Evolutionary conservation across 2,329 filamentous ascomycete species (phyloP), one percentile per base, ranked within the genome.

Genomic region (Coniochaeta sp.): DNA sequence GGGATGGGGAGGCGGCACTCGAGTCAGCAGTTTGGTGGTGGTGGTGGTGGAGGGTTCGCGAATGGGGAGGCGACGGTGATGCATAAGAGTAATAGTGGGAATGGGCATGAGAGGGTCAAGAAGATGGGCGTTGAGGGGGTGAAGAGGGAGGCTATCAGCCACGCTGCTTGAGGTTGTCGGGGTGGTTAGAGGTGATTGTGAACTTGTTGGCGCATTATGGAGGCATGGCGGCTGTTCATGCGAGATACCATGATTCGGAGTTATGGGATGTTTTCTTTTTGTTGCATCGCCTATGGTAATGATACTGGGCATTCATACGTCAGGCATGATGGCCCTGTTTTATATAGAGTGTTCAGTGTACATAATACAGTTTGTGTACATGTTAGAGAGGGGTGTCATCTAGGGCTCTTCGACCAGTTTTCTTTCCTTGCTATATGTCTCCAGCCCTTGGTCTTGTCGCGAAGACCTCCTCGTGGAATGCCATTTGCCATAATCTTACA

Each of bases 1-100:
- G 54, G 59, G 16, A 56, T 63, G 43, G 34, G 34, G 34, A 58
- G 54, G 12, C 9, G 54, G 31, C 54, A 38, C 14, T 57, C 54
- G 54, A 14, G 19, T 2, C 54, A 36, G 54, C 34, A 34, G 19
- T 16, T 14, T 28, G 54, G 54, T 11, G 14, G 34, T 22, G 22
- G 19, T 28, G 54, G 54, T 11, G 14, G 34, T 22, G 22, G 19
- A n/a, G 31, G 9, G 34, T 57, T 34, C 16, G 22, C 31, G 54
- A 57, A 57, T 11, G 54, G 54, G 6, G 54, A 28, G 19, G 54
- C 9, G 31, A 16, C 26, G 7, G 26, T 26, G 43, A 52, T 26
- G 54, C 50, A 55, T 22, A 57, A 57, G 54, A 57, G 54, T 38
- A 19, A 57, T 26, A 28, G 19, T 31, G n/a, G 54, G 54, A 22